Evolutionary conservation across 169 alveolate genomes (phyloP), one percentile per base, ranked within the genome.

Genomic region (Besnoitia besnoiti): DNA sequence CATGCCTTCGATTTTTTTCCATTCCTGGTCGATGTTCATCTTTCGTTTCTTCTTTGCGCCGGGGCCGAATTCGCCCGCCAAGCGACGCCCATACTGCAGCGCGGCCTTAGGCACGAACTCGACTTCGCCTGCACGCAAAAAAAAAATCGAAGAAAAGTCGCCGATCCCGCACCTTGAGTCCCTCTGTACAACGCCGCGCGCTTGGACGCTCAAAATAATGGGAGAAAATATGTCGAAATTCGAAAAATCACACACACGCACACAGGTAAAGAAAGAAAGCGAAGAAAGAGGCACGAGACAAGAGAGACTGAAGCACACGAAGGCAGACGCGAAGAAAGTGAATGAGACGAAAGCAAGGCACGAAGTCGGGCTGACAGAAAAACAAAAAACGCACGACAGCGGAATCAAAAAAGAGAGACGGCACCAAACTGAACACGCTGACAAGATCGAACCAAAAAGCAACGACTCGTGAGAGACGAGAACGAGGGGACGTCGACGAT

Each of bases 41-140:
- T 87, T 87, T 0, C 51, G 61, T 44, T 87, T 87, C 85, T 87
- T 87, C 49, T 67, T 61, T 30, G 46, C 51, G 44, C 50, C 42
- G 7, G 77, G 44, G 24, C 33, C 35, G 30, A 39, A 39, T 40
- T 85, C 91, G 7, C 92, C 92, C 30, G 85, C 85, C 50, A 87
- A 27, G 7, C 92, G 30, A 3, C 92, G 44, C 4, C 92, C 92
- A 73, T 87, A 87, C 37, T 75, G 77, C 19, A 42, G 47, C 40
- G 92, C 92, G 2, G 85, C 92, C 49, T 87, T 87, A 16, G 92
- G 92, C 42, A 87, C 92, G n/a, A 62, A 87, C 49, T 87, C 92
- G 33, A 87, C 62, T 37, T 77, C 87, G 50, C 87, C 87, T 77
- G 87, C 12, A 27, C 61, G 21, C 61, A 0, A 50, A 50, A 14